Evolutionary conservation across 495 filamentous ascomycete species (phyloP), one percentile per base, ranked within the genome.

Genomic region (Trichoderma orchidacearum): DNA sequence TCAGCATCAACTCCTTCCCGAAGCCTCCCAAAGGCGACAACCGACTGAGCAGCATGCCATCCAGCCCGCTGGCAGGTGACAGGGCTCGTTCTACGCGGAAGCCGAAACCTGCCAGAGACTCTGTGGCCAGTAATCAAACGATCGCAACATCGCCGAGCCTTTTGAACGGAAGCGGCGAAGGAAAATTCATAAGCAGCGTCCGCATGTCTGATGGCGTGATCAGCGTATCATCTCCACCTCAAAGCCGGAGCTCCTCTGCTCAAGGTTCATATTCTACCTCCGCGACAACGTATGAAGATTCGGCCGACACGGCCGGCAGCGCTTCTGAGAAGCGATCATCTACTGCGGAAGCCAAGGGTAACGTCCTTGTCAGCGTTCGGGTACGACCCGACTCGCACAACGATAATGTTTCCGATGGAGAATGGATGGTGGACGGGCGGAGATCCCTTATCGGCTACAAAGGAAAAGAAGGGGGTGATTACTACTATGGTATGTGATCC

Each of bases 281-380:
- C 45, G 89, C 86, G 30, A 96, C 90, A 0, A 89, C 86, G 3
- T 90, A 90, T 60, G 90, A 95, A 54, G 90, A 90, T 56, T 68
- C 72, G 30, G 76, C 75, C 11, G 85, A 87, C 23, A 67, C 61
- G n/a, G 38, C 64, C 13, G 55, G 64, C 48, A 55, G 60, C 12
- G 51, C 68, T 13, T 67, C 70, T 25, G 74, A 77, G 36, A 77
- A 72, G 55, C 67, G 71, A 5, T 29, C 61, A 25, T 80, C 76
- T 17, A 80, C 71, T 61, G 7, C 66, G 32, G 89, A 96, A 58
- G 79, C 75, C 18, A 97, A 95, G 66, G 93, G 94, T 3, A 97
- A 97, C 70, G 93, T 98, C 29, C 75, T 97, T 58, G 91, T 98
- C 58, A 97, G 93, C 63, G 91, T 98, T 51, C 80, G 93, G 58